Evolutionary conservation across 2,329 filamentous ascomycete species (phyloP).

Genomic region (Eutypa lata): DNA sequence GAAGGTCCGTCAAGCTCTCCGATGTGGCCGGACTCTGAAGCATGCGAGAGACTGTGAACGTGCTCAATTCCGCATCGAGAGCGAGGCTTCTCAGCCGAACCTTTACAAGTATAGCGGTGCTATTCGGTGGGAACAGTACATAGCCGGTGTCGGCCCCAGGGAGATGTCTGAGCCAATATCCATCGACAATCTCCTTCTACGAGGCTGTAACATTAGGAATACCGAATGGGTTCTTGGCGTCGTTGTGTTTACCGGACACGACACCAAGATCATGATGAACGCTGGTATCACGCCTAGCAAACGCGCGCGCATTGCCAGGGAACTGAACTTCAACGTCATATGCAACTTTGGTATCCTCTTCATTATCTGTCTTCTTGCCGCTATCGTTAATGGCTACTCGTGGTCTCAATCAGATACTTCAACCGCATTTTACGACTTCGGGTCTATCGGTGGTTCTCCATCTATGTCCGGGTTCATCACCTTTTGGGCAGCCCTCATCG

Average conservation of each 20-base stretch:
- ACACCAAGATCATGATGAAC: constrained; percentile 99
- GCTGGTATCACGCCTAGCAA: constrained; percentile 94
- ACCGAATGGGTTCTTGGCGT: constrained; percentile 95
- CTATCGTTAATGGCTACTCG: constrained; percentile 77
- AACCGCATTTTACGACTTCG: constrained; percentile 78
- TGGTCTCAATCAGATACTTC: constrained; percentile 77
- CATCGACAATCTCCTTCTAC: constrained; percentile 92
- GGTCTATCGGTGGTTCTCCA: constrained; percentile 72
- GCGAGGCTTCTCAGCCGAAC: constrained; percentile 87
- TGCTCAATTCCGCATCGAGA: constrained; percentile 83
- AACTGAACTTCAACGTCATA: constrained; percentile 95
- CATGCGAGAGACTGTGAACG: constrained; percentile 92
- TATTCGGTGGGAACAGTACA: constrained; percentile 78
- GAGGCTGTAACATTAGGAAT: constrained; percentile 90
- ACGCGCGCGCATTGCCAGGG: constrained; percentile 83
- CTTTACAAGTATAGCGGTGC: constrained; percentile 93
- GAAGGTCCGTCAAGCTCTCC: constrained; percentile 88
- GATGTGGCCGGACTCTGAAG: constrained; percentile 76
- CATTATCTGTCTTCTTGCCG: constrained; percentile 82
- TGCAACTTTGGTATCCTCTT: constrained; percentile 94
- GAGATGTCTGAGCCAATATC: constrained; percentile 90
- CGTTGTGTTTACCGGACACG: constrained; percentile 89
- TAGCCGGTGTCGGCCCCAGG: constrained; percentile 58
- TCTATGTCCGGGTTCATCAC: constrained; percentile 88
- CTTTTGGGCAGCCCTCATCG: constrained; percentile 90